A percentile compares a stretch with the other conserved stretches of the same genome.
These are phyloP conservation scores for Chalciporus piperatus DNA, from an alignment of 768 basidiomycete species.

Conservation along the genomic window DNA sequence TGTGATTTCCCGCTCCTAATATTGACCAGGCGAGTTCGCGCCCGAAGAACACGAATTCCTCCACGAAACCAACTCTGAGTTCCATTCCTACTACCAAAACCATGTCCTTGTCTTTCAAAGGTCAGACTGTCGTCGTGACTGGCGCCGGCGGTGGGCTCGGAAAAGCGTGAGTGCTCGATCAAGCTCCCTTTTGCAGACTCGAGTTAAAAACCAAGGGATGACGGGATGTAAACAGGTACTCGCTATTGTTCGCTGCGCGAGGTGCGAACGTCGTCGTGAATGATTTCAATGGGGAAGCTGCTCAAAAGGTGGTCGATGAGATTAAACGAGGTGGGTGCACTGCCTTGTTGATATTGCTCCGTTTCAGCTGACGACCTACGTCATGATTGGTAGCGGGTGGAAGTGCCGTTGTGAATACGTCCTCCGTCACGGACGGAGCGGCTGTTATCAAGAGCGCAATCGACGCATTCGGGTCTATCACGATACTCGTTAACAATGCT, in stretches of 20 bases:
- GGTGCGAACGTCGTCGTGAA: constrained; percentile 96
- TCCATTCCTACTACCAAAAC: not conserved
- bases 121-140: constrained; percentile 90
- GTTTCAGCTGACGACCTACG: not conserved
- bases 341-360: not conserved
- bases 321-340: constrained; percentile 66
- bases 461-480: constrained; percentile 77
- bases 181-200: not conserved
- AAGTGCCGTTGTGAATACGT: constrained; percentile 82
- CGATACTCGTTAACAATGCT: constrained; percentile 95
- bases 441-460: constrained; percentile 85
- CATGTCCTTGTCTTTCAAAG: constrained; percentile 70
- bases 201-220: too few species aligned
- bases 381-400: constrained; percentile 63
- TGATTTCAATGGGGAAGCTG: constrained; percentile 84
- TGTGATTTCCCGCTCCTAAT: constrained; percentile 9
- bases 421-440: constrained; percentile 82
- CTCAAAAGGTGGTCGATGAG: constrained; percentile 89
- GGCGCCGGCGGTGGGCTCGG: constrained; percentile 96
- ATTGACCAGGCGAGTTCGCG: too few species aligned
- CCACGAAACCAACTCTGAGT: not conserved
- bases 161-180: constrained; percentile 60
- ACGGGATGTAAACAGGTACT: constrained; percentile 56
- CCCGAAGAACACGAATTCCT: not conserved
- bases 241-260: constrained; percentile 85